Base-by-base conservation (phyloP, 805 yeast genomes). In the Myxozyma neotropica region DNA sequence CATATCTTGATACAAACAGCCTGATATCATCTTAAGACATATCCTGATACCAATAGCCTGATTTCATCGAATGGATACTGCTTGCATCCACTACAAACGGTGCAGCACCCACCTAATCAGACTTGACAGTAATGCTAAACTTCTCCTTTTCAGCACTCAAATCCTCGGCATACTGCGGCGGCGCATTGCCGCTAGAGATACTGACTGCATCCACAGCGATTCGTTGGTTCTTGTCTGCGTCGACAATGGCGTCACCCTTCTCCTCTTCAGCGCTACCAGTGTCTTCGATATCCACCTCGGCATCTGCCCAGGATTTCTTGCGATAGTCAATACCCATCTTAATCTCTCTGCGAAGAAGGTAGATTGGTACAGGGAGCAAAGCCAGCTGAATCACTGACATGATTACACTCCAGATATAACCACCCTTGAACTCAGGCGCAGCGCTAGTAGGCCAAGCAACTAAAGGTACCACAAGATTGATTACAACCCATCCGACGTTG, bases 401-500 rank as follows among this genome's bases (percentile, higher is more conserved):
- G 35, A 50, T 35, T 5, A 60, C 56, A 6, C 48, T 48, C 53
- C 55, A 60, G 45, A 57, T 43, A 27, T 60, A 56, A 17, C 64
- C 64, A 26, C 64, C 64, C 12, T 5, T 7, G 55, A 42, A 60
- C n/a, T 42, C 13, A 13, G 64, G 64, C 3, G 61, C 61, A 4
- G 19, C 12, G 0, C 53, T 15, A 4, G 61, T 51, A 2, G 58
- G 64, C 55, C 55, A 60, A 0, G 64, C 64, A 8, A 57, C 55
- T 13, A 60, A 57, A 1, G 64, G 64, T n/a, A 57, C 61, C 5
- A 60, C 58, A 31, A 53, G 46, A 36, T 56, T 57, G 39, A 57
- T 31, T n/a, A 60, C 64, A 35, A 60, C 60, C 61, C 61, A 60
- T 33, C 64, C 64, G 45, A 60, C 61, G 19, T 60, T 60, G 24